Percentiles rank a stretch among this genome's conserved stretches.
Evolutionary conservation across 192 early-diverging fungal genomes (phyloP).

Genomic region (Ramicandelaber brevisporus): DNA sequence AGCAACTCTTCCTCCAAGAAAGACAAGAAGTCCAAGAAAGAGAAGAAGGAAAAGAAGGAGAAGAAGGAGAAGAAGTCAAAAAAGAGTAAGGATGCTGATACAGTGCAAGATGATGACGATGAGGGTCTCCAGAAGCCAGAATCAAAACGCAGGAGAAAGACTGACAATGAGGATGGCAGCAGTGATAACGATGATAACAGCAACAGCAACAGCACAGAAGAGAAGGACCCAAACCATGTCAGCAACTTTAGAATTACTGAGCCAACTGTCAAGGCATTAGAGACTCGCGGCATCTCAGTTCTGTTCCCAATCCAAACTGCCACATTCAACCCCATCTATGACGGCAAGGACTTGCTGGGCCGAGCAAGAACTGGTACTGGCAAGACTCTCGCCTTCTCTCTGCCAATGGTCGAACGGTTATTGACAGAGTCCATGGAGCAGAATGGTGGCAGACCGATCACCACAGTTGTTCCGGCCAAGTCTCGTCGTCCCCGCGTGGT

Average conservation of each 20-base stretch:
- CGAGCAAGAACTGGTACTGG: conserved; percentile 93
- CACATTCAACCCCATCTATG: conserved; percentile 38
- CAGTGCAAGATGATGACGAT: conserved; percentile 6
- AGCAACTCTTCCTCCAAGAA: too few species aligned
- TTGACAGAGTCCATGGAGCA: conserved; percentile 14
- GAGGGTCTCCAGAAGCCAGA: conserved; percentile 5
- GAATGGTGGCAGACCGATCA: too few species aligned
- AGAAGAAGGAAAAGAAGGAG: conserved; percentile 22
- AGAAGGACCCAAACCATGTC: conserved; percentile 26
- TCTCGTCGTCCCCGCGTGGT: conserved; percentile 33
- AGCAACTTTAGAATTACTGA: conserved; percentile 32
- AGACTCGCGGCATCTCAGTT: conserved; percentile 41
- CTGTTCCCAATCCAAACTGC: conserved; percentile 92
- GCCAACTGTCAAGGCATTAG: conserved; percentile 39
- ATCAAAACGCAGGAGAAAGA: conserved; percentile 8
- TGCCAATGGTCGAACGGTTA: conserved; percentile 62
- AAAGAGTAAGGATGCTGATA: conserved; percentile 20
- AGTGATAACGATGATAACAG: too few species aligned
- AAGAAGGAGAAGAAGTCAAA: conserved; percentile 14
- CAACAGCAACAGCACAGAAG: too few species aligned
- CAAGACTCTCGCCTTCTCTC: conserved; percentile 87
- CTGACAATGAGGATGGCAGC: conserved; percentile 10
- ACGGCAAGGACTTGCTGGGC: conserved; percentile 63
- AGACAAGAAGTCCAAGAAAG: conserved; percentile 13
- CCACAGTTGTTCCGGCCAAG: conserved; percentile 13